phyloP scores from a whole-genome alignment of 768 basidiomycete species.

The Hemileccinum impolitum region DNA sequence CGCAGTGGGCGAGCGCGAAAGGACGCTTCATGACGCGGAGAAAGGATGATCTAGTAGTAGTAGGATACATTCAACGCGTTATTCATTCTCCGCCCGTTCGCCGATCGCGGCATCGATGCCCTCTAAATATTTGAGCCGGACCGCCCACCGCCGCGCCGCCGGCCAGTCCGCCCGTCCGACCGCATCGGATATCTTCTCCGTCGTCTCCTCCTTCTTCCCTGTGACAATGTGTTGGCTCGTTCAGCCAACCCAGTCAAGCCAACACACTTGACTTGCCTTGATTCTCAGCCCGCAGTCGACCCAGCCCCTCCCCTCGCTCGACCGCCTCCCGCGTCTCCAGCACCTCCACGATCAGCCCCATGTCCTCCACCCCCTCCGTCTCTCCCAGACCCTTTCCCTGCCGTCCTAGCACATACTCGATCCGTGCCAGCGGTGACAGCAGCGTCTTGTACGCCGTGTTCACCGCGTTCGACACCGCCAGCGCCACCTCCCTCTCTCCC shows the following conservation, averaged over 20 bases:
- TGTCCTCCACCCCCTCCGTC: conserved; percentile 68
- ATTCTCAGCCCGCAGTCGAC: conserved; percentile 51
- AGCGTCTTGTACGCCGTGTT: conserved; percentile 84
- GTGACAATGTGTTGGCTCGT: no score
- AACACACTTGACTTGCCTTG: no score
- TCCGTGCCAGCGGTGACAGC: conserved; percentile 66
- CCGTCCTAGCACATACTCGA: conserved; percentile 73
- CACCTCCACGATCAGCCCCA: conserved; percentile 67
- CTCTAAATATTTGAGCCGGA: conserved; percentile 72
- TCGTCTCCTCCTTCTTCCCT: conserved; percentile 49
- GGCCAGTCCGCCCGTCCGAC: conserved; percentile 55
- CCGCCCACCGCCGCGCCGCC: conserved; percentile 52
- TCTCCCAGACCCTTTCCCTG: conserved; percentile 62
- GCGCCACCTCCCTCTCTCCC: conserved; percentile 23
- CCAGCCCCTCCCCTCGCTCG: conserved; percentile 54
- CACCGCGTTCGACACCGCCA: conserved; percentile 59
- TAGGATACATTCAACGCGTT: no score
- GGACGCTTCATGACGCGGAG: conserved; percentile 13
- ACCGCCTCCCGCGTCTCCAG: conserved; percentile 78
- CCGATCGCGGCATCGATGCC: conserved; percentile 46
- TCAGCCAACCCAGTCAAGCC: no score
- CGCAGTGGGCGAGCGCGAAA: neutral
- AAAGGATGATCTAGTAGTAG: no score
- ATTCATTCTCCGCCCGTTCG: no score
- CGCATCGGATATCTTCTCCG: conserved; percentile 44